These are phyloP conservation scores for Daldinia sp. DNA, from an alignment of 2,329 filamentous ascomycete species.

Conservation along the genomic window DNA sequence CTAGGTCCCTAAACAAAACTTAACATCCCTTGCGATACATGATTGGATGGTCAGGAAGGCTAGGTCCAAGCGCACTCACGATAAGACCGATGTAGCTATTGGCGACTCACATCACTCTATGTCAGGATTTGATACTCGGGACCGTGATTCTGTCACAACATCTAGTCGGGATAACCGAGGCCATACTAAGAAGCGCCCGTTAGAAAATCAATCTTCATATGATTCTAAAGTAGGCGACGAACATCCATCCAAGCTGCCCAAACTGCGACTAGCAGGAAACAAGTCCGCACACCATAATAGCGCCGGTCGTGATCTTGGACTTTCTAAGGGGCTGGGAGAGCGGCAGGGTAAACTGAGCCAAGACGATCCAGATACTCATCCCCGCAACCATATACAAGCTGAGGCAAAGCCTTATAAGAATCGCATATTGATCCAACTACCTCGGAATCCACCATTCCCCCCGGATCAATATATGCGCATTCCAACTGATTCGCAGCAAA, in stretches of 20 bases:
- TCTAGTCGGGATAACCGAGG: constrained; percentile 13
- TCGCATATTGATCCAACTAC: constrained; percentile 43
- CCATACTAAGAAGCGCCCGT: constrained; percentile 12
- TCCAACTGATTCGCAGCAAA: constrained; percentile 30
- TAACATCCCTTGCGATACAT: constrained; percentile 44
- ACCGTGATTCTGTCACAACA: constrained; percentile 30
- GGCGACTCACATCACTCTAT: constrained; percentile 3
- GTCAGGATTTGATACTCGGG: constrained; percentile 24
- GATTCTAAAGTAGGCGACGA: constrained; percentile 17
- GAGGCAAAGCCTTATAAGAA: constrained; percentile 8
- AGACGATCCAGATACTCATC: neutral
- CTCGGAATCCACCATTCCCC: constrained; percentile 33
- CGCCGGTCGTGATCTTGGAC: neutral
- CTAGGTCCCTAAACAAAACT: constrained; percentile 47
- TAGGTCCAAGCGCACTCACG: constrained; percentile 11
- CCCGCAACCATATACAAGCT: neutral
- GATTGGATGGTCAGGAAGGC: constrained; percentile 45
- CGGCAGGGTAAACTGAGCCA: neutral
- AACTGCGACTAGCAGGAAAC: constrained; percentile 1
- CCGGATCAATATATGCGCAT: constrained; percentile 41
- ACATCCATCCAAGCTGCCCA: constrained; percentile 14
- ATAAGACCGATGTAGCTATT: constrained; percentile 25
- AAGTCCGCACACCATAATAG: neutral
- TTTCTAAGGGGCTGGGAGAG: constrained; percentile 3
- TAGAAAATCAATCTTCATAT: constrained; percentile 6